Base-by-base conservation (phyloP, 805 yeast genomes). In the Cyberlindnera veronae region DNA sequence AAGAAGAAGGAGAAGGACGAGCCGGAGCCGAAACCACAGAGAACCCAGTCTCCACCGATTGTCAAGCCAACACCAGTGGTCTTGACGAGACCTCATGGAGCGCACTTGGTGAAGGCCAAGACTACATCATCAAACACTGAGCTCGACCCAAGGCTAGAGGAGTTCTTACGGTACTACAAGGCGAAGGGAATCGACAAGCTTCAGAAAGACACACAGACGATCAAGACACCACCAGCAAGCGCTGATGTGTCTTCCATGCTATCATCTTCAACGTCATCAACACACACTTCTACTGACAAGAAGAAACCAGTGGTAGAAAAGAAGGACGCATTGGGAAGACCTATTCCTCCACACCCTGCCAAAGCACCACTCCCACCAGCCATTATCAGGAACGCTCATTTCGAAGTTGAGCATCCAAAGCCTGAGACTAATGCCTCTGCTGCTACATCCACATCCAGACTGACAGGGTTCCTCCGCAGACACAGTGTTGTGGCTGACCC, bases 271-370 rank as follows among this genome's bases (percentile, higher is more conserved):
- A 46, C 49, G 8, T 38, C 55, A n/a, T 18, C 42, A 3, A 6
- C 18, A 15, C 19, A 11, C 11, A 14, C n/a, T n/a, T n/a, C n/a
- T n/a, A n/a, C 32, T n/a, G 41, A 31, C 8, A 28, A 4, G 16
- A 29, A 15, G 16, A 11, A 21, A 22, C 26, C 40, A 19, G 8
- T 24, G 4, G 15, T 22, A 14, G 6, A 37, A 6, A 34, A 16
- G 21, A 56, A 63, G 23, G 74, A 69, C 42, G 60, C 53, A 1
- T 61, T 61, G 24, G 74, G 73, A 1, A 67, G 74, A 47, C 71
- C 70, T 6, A 59, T 77, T 8, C 83, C 81, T 3, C 59, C 74
- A 4, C 80, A 75, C 51, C 81, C 81, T 2, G 55, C 54, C 18
- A 53, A 42, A 34, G 69, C 80, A 2, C 67, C 62, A 24, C 53